Evolutionary conservation across 176 grass and related monocot genomes (phyloP), one percentile per base, ranked within the genome.

Genomic region (Avena insularis): DNA sequence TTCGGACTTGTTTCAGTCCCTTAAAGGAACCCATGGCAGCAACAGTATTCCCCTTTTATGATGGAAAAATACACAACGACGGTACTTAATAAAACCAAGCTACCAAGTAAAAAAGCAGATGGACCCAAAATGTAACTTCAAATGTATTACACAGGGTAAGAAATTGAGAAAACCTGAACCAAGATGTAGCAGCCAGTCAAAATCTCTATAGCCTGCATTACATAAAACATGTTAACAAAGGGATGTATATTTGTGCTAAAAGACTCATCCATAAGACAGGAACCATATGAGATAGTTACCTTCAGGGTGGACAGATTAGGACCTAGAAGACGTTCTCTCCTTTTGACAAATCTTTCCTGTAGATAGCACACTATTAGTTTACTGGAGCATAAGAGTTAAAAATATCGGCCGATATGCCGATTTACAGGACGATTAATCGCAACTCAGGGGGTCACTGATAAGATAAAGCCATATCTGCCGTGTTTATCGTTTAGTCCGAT

Each of bases 131-230:
- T 73, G 54, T 20, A 85, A 59, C 23, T 19, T 83, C n/a, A 68
- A 83, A 70, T 74, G 75, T 9, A 71, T 9, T 27, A 78, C 4
- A 38, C 36, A 68, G 49, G 49, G 67, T 75, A 84, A 63, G 82
- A 75, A 83, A 76, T 77, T 62, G 78, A 77, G 46, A 86, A 91
- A 78, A 99, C 92, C 97, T 99, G 97, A 71, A 96, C 92, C 86
- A 96, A 85, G 51, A 99, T 93, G 73, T 99, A 99, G 87, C 97
- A 99, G 62, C 97, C 94, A 59, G 94, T 99, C 85, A 99, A 91
- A 89, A 99, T 99, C 82, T 99, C 94, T 35, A 99, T 94, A 45
- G 97, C 97, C 92, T 98, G 88, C 54, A 84, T 38, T 47, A 84
- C 54, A 90, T 57, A 56, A 83, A 76, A 73, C 11, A 68, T 80